phyloP scores from a whole-genome alignment of 768 basidiomycete genomes.

The Boletus rubescentipes region DNA sequence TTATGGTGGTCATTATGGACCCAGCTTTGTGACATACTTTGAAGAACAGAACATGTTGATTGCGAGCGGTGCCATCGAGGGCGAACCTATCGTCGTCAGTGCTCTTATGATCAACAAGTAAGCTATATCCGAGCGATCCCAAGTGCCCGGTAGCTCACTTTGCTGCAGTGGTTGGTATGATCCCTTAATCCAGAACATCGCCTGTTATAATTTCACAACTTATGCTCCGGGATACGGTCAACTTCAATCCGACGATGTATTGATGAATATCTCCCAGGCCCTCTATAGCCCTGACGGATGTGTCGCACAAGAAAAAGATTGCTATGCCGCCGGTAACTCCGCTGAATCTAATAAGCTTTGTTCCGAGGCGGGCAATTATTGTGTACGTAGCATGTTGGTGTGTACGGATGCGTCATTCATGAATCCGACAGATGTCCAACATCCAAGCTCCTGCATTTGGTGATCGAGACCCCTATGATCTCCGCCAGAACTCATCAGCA shows the following conservation, averaged over 20 bases:
- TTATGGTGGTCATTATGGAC: constrained; percentile 69
- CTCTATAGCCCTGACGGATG: constrained; percentile 53
- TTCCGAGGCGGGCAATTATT: constrained; percentile 49
- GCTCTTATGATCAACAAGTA: constrained; percentile 68
- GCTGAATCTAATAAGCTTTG: constrained; percentile 51
- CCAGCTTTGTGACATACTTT: constrained; percentile 63
- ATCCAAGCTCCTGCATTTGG: constrained; percentile 55
- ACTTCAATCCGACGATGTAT: constrained; percentile 47
- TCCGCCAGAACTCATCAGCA: constrained; percentile 55
- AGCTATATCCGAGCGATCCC: neutral
- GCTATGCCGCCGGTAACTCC: constrained; percentile 53
- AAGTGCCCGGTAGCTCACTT: neutral
- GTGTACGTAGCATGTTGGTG: constrained; percentile 40
- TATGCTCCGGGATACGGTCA: constrained; percentile 68
- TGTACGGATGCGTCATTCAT: neutral
- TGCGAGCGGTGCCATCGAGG: constrained; percentile 40
- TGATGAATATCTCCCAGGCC: constrained; percentile 46
- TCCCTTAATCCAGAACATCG: constrained; percentile 59
- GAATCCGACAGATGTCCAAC: constrained; percentile 34
- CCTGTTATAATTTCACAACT: constrained; percentile 58
- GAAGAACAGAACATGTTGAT: constrained; percentile 60
- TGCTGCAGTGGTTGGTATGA: constrained; percentile 60
- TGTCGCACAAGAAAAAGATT: constrained; percentile 51
- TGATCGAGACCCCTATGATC: constrained; percentile 52
- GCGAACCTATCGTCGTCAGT: constrained; percentile 52